A percentile compares a stretch with the other conserved stretches of the same genome.
phyloP scores from a whole-genome alignment of 805 yeast genomes.

The Pichia kluyveri region DNA sequence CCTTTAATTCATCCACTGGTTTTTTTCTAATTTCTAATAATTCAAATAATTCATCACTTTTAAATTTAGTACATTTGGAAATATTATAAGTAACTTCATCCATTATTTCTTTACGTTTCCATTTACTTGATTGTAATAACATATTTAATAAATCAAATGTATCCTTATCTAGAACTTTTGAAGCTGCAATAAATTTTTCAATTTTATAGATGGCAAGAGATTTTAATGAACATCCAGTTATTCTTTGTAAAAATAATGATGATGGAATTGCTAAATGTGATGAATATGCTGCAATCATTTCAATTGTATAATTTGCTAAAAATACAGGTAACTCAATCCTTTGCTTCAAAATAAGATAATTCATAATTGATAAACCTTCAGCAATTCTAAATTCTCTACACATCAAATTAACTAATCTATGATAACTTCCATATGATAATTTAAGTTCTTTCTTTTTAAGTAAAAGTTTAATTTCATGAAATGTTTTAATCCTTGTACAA shows the following conservation, averaged over 20 bases:
- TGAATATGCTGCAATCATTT: neutral
- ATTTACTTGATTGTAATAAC: neutral
- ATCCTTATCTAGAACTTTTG: neutral
- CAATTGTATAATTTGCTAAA: conserved; percentile 1
- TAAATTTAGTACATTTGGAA: neutral
- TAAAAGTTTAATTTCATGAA: neutral
- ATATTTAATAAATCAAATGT: neutral
- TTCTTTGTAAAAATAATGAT: conserved; percentile 3
- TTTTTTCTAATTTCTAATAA: neutral
- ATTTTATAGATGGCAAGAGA: neutral
- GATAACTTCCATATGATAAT: conserved; percentile 2
- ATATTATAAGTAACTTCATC: no score
- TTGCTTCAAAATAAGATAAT: neutral
- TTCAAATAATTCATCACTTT: neutral
- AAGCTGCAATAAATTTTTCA: neutral
- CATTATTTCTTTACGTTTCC: neutral
- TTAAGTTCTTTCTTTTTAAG: neutral
- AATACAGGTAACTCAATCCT: conserved; percentile 1
- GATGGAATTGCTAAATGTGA: conserved; percentile 7
- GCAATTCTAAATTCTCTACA: conserved; percentile 4
- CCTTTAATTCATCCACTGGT: neutral
- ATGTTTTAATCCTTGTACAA: neutral
- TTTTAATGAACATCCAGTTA: conserved; percentile 1
- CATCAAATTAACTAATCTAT: conserved; percentile 2
- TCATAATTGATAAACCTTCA: conserved; percentile 6